A percentile compares a stretch with the other conserved stretches of the same genome.
phyloP scores from a whole-genome alignment of 2,329 filamentous ascomycete genomes.

The Hymenoscyphus fructigenus region DNA sequence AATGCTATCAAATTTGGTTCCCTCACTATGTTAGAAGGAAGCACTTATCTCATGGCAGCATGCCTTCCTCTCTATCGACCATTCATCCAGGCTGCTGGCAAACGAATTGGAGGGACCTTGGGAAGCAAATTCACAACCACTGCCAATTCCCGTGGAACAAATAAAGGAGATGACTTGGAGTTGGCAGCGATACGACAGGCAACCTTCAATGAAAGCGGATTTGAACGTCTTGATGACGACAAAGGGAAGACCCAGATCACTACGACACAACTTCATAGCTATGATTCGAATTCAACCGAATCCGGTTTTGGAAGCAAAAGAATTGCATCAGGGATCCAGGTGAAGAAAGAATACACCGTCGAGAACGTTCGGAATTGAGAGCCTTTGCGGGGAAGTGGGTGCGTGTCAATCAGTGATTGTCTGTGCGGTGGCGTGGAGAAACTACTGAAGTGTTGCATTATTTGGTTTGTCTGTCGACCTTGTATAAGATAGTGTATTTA shows the following conservation, averaged over 20 bases:
- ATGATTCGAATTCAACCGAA: neutral
- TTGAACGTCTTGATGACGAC: constrained; percentile 3
- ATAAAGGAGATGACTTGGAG: constrained; percentile 6
- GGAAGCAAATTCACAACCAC: neutral
- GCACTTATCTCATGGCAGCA: constrained; percentile 2
- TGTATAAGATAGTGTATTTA: neutral
- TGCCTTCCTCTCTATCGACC: constrained; percentile 4
- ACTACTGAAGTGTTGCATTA: neutral
- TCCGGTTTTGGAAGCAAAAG: neutral
- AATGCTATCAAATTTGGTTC: constrained; percentile 5
- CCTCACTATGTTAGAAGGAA: constrained; percentile 8
- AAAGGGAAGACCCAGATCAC: neutral
- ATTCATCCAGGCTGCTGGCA: constrained; percentile 2
- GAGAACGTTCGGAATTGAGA: neutral
- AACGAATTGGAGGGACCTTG: neutral
- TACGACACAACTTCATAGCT: neutral
- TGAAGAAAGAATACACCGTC: neutral
- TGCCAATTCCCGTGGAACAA: neutral
- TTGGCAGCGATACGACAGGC: constrained; percentile 1
- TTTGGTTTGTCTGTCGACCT: neutral
- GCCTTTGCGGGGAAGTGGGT: neutral
- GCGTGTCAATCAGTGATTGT: neutral
- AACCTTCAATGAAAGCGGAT: constrained; percentile 3
- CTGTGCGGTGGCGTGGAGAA: neutral
- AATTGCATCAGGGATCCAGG: neutral